Evolutionary conservation across 2,329 filamentous ascomycete species (phyloP).

Genomic region (Fusarium scirpi): DNA sequence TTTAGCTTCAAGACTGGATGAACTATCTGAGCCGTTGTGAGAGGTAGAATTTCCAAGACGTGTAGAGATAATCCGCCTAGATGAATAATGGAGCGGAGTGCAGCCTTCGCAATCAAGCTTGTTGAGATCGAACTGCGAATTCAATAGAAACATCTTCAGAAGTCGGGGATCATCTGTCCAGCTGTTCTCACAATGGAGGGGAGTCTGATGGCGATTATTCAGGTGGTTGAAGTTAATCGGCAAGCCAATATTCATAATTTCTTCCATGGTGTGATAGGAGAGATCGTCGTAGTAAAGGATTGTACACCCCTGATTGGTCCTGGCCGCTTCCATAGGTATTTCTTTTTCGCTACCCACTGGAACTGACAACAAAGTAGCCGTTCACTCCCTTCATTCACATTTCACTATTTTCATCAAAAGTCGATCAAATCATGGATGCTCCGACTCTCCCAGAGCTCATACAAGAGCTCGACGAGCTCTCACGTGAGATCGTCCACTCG

Average conservation of each 20-base stretch:
- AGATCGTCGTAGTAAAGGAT: not conserved
- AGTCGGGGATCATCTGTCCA: not conserved
- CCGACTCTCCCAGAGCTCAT: too few species aligned
- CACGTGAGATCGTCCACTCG: too few species aligned
- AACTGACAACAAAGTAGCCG: not conserved
- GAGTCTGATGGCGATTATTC: not conserved
- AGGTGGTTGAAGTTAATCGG: not conserved
- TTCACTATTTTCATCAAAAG: not conserved
- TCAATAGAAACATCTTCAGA: not conserved
- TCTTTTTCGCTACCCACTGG: not conserved
- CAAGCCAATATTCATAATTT: rapidly evolving
- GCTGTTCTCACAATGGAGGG: not conserved
- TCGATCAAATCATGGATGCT: too few species aligned
- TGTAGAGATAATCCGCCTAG: too few species aligned
- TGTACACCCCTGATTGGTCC: not conserved
- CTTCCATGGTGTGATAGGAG: not conserved
- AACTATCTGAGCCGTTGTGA: too few species aligned
- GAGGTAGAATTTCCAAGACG: too few species aligned
- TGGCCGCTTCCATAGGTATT: not conserved
- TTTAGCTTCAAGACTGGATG: too few species aligned
- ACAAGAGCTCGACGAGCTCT: too few species aligned
- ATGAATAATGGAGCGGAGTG: not conserved
- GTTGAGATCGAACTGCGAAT: not conserved
- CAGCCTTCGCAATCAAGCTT: not conserved
- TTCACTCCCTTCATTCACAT: not conserved